phyloP scores from a whole-genome alignment of 768 basidiomycete genomes.

The Tylopilus vinaceipallidus region DNA sequence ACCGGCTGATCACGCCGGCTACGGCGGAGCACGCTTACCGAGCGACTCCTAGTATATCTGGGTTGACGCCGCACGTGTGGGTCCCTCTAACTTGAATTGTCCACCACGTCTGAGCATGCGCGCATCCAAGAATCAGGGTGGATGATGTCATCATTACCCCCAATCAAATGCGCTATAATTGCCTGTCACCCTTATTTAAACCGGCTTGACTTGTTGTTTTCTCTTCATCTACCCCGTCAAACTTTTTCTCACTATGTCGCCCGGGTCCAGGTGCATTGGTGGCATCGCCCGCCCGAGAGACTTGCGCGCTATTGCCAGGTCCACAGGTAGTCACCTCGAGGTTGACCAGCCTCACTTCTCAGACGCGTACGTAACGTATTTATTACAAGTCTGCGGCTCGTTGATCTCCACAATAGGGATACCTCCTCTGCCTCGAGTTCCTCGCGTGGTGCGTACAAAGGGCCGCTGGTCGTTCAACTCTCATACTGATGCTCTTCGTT shows the following conservation, averaged over 20 bases:
- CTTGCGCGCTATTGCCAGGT: constrained; percentile 37
- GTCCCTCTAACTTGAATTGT: constrained; percentile 1
- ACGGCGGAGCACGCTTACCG: neutral
- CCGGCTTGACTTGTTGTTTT: neutral
- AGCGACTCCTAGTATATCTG: neutral
- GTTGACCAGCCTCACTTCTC: constrained; percentile 31
- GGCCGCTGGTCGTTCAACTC: neutral
- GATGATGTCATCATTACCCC: constrained; percentile 23
- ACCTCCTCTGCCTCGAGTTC: constrained; percentile 30
- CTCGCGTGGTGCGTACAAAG: no score
- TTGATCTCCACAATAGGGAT: constrained; percentile 31
- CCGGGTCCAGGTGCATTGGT: constrained; percentile 34
- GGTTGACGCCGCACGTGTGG: neutral
- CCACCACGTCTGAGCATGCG: neutral
- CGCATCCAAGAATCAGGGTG: constrained; percentile 5
- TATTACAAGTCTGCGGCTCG: constrained; percentile 30
- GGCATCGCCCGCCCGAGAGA: constrained; percentile 40
- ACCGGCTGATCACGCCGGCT: neutral
- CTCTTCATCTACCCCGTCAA: neutral
- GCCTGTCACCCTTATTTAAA: constrained; percentile 9
- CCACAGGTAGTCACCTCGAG: constrained; percentile 34
- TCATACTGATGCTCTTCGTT: neutral
- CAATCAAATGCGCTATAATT: neutral
- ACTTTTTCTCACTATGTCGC: constrained; percentile 13
- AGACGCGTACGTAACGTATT: constrained; percentile 36